These are phyloP conservation scores for Eucalyptus paniculata DNA, from an alignment of 345 rosid species.

Conservation along the genomic window DNA sequence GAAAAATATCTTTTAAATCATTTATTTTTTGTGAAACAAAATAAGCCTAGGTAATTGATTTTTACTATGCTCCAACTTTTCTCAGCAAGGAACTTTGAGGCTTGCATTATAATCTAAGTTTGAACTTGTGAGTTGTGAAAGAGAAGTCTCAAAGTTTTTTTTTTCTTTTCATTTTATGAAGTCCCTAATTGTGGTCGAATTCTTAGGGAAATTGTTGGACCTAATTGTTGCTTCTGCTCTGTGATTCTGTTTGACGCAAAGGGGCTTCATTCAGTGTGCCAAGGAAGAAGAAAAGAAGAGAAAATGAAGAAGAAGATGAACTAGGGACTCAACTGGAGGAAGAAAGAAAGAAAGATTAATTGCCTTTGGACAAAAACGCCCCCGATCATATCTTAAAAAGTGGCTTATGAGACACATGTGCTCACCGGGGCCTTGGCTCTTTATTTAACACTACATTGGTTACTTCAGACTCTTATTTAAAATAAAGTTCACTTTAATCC, in stretches of 20 bases:
- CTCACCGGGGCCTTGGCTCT: background rate
- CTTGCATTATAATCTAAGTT: background rate
- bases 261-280: background rate
- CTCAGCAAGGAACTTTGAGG: background rate
- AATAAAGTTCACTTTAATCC: background rate
- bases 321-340: background rate
- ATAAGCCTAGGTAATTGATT: background rate
- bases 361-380: background rate
- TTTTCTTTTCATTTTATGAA: background rate
- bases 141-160: background rate
- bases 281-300: background rate
- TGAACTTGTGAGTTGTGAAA: background rate
- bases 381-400: background rate
- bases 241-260: background rate
- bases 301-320: background rate
- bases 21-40: no score
- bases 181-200: background rate
- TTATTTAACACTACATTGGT: background rate
- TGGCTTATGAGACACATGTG: background rate
- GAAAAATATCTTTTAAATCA: no score
- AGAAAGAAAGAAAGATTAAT: background rate
- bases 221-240: background rate
- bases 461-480: accelerated
- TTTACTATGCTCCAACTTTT: background rate
- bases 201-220: background rate